These are phyloP conservation scores for Raphanus hybrid DNA, from an alignment of 441 rosid genomes.

Conservation along the genomic window DNA sequence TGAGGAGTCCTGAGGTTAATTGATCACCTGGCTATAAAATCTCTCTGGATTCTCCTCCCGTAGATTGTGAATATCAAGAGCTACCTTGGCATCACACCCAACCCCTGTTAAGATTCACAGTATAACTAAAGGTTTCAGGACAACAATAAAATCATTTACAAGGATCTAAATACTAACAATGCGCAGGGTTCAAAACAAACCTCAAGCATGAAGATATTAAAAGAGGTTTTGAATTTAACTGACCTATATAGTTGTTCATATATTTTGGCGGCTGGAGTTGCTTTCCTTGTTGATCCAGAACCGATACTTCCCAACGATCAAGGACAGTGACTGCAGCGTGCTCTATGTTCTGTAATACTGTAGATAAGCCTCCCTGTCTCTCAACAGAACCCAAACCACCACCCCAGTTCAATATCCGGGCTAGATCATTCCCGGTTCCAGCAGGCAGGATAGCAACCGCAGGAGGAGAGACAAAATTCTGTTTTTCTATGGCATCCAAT, in stretches of 20 bases:
- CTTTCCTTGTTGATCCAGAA: conserved; percentile 69
- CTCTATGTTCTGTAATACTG: conserved; percentile 80
- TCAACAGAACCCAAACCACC: conserved; percentile 92
- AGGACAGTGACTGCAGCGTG: conserved; percentile 97
- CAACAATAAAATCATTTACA: background rate
- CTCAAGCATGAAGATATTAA: background rate
- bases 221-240: too few relatives aligned
- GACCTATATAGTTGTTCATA: conserved; percentile 62
- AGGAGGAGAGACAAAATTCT: conserved; percentile 94
- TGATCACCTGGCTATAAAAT: conserved; percentile 81
- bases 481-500: conserved; percentile 87
- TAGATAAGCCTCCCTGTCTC: conserved; percentile 93
- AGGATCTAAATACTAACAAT: background rate
- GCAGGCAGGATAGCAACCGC: conserved; percentile 98
- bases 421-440: conserved; percentile 98
- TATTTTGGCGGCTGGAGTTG: conserved; percentile 74
- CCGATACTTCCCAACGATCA: conserved; percentile 90
- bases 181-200: conserved; percentile 15
- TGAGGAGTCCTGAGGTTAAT: background rate
- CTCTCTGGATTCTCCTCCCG: conserved; percentile 96
- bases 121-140: background rate
- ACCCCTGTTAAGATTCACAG: conserved; percentile 58
- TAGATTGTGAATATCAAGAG: conserved; percentile 90
- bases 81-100: conserved; percentile 99
- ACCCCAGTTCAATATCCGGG: conserved; percentile 95